Evolutionary conservation across 1,139 yeast species (phyloP).

Genomic region (Magnusiomyces tetraspermus): DNA sequence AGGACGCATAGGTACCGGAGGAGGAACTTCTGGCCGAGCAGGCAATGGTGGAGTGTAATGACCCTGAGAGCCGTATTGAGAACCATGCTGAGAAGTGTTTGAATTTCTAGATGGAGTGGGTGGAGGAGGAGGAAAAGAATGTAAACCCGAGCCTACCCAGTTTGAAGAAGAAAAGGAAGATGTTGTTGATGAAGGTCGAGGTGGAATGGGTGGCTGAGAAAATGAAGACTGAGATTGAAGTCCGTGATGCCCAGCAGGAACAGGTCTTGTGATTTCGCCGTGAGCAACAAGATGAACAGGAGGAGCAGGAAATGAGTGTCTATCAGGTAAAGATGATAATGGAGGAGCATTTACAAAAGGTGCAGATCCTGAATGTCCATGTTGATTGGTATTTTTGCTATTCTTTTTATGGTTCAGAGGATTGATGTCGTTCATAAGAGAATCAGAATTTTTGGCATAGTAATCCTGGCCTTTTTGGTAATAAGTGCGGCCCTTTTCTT

Average conservation of each 20-base stretch:
- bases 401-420: background rate
- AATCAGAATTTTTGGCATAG: background rate
- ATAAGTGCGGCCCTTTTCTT: slow-evolving; percentile 3
- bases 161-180: too few relatives aligned
- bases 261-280: slow-evolving; percentile 32
- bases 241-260: background rate
- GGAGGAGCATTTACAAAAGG: slow-evolving; percentile 27
- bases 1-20: slow-evolving; percentile 7
- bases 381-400: background rate
- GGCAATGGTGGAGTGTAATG: too few relatives aligned
- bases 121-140: too few relatives aligned
- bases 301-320: slow-evolving; percentile 45
- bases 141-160: too few relatives aligned
- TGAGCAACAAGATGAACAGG: slow-evolving; percentile 36
- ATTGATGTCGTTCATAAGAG: background rate
- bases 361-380: background rate
- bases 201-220: background rate
- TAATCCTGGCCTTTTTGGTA: background rate
- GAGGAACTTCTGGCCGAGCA: slow-evolving; percentile 21
- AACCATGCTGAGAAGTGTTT: background rate
- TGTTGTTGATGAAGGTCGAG: too few relatives aligned
- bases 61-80: too few relatives aligned
- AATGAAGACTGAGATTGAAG: background rate
- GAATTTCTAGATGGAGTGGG: background rate
- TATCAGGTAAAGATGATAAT: slow-evolving; percentile 32